phyloP scores from a whole-genome alignment of 305 asterid species.

The Nicotiana rustica region DNA sequence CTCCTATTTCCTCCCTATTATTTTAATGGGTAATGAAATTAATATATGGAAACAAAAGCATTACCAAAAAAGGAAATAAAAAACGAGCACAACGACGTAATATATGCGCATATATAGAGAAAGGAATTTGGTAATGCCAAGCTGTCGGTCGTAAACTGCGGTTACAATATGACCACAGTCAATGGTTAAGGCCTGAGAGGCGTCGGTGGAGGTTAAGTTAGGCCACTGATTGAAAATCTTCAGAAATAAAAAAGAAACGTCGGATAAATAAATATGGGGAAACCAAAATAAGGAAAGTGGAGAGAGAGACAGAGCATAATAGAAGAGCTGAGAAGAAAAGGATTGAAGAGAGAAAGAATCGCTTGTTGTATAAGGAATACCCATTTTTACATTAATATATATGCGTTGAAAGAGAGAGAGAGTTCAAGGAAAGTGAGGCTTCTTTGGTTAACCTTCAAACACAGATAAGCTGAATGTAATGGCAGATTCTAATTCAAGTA shows the following conservation, averaged over 20 bases:
- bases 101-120: neutral
- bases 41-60: too few relatives aligned
- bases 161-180: neutral
- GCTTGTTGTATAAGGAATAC: conserved; percentile 59
- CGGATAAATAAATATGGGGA: conserved; percentile 2
- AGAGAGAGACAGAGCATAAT: conserved; percentile 5
- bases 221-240: conserved; percentile 10
- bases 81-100: neutral
- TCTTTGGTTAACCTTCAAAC: conserved; percentile 26
- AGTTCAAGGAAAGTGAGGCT: conserved; percentile 30
- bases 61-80: too few relatives aligned
- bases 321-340: neutral
- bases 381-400: neutral
- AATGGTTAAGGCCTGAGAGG: conserved; percentile 27
- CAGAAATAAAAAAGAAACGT: conserved; percentile 3
- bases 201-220: conserved; percentile 28
- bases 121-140: conserved; percentile 1
- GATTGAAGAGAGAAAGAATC: conserved; percentile 49
- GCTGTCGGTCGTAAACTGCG: conserved; percentile 30
- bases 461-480: conserved; percentile 62
- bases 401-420: conserved; percentile 23
- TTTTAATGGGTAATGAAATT: too few relatives aligned
- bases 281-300: conserved; percentile 4
- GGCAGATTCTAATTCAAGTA: conserved; percentile 59
- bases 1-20: too few relatives aligned